Conservation (phyloP, 371 early-diverging fungal genomes). For the Funneliformis caledonium region DNA sequence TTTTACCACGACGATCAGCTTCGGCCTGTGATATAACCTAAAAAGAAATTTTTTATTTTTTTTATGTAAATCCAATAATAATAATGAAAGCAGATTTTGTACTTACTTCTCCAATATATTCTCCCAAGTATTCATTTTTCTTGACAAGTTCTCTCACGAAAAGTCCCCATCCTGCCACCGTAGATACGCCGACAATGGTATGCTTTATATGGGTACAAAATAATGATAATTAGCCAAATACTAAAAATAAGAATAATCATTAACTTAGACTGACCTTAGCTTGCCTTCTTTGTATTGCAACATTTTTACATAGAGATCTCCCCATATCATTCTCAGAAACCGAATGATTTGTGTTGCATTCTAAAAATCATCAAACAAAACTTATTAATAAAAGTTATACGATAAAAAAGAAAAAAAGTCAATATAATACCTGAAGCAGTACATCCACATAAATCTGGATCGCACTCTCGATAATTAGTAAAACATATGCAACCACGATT, state of each 20-base stretch:
- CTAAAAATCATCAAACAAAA: neutral
- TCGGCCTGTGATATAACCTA: slow-evolving; percentile 35
- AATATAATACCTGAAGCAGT: slow-evolving; percentile 30
- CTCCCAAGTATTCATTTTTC: slow-evolving; percentile 38
- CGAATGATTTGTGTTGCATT: neutral
- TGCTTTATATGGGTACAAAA: slow-evolving; percentile 9
- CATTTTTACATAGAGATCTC: slow-evolving; percentile 11
- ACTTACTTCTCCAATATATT: slow-evolving; percentile 40
- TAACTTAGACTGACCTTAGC: neutral
- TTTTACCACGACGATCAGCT: slow-evolving; percentile 37
- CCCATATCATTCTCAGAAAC: neutral
- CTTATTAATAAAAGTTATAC: neutral
- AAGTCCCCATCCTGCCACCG: slow-evolving; percentile 38
- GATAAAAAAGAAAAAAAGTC: neutral
- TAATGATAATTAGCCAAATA: neutral
- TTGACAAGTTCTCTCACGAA: slow-evolving; percentile 37
- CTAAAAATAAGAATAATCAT: neutral
- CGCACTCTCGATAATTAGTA: slow-evolving; percentile 39
- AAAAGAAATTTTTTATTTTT: neutral
- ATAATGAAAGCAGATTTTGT: neutral
- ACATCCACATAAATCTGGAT: slow-evolving; percentile 35
- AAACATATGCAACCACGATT: slow-evolving; percentile 27
- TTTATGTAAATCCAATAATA: neutral
- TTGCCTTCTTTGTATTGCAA: slow-evolving; percentile 1
- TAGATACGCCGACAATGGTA: slow-evolving; percentile 35